A percentile compares a stretch with the other conserved stretches of the same genome.
phyloP scores from a whole-genome alignment of 2,329 filamentous ascomycete genomes.

The Paecilomyces variotii region DNA sequence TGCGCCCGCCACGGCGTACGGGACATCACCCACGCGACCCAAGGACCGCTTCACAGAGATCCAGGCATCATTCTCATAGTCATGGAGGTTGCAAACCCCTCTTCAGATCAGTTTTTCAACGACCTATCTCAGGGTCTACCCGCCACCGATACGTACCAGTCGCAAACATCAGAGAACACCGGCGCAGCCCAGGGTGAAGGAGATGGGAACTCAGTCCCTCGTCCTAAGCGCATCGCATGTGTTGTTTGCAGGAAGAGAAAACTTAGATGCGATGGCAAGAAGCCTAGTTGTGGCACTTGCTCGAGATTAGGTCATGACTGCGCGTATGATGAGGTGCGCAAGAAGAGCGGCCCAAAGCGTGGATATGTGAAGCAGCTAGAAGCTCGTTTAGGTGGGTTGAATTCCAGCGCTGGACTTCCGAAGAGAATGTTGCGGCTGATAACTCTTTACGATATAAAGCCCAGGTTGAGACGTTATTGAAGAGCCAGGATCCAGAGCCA shows the following conservation, averaged over 20 bases:
- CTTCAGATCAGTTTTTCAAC: conserved; percentile 48
- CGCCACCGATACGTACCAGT: conserved; percentile 21
- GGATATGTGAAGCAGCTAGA: conserved; percentile 93
- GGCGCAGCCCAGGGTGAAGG: conserved; percentile 31
- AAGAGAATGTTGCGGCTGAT: conserved; percentile 12
- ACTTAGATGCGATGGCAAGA: conserved; percentile 76
- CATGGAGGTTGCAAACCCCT: conserved; percentile 7
- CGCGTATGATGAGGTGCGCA: conserved; percentile 83
- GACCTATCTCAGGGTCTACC: conserved; percentile 42
- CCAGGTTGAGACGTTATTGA: conserved; percentile 86
- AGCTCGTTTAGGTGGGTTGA: conserved; percentile 67
- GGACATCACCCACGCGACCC: neutral
- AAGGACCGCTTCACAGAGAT: neutral
- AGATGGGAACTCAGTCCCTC: conserved; percentile 55
- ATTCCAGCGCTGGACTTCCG: neutral
- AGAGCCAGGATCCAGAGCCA: conserved; percentile 58
- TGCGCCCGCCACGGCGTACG: neutral
- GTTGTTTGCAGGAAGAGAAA: conserved; percentile 91
- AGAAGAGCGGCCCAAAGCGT: conserved; percentile 89
- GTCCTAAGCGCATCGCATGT: conserved; percentile 89
- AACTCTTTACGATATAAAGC: conserved; percentile 43
- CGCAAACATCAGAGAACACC: conserved; percentile 6
- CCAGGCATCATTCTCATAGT: neutral
- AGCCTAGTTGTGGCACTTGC: conserved; percentile 83
- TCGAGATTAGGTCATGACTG: conserved; percentile 78